Evolutionary conservation across 2,329 filamentous ascomycete species (phyloP).

Genomic region (Sodiomyces alkalinus): DNA sequence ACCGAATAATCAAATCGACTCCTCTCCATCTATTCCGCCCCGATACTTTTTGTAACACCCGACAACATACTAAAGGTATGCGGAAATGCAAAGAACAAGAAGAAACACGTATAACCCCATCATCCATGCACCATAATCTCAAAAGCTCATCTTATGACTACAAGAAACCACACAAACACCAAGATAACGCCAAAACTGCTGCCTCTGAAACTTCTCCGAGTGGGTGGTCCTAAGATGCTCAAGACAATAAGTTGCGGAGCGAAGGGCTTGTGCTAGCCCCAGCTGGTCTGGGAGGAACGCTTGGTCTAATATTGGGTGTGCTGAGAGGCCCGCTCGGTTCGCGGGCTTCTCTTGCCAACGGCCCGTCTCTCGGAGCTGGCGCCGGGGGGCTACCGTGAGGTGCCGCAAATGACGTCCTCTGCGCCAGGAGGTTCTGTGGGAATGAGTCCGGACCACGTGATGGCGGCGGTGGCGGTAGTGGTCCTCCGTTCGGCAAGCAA

Average conservation of each 20-base stretch:
- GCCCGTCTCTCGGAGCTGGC: slow-evolving; percentile 21
- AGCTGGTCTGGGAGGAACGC: slow-evolving; percentile 13
- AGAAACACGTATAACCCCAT: too few relatives aligned
- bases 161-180: too few relatives aligned
- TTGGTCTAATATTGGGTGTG: slow-evolving; percentile 8
- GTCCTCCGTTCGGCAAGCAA: slow-evolving; percentile 24
- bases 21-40: too few relatives aligned
- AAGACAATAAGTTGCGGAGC: slow-evolving; percentile 57
- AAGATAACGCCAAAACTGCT: too few relatives aligned
- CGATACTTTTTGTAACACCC: too few relatives aligned
- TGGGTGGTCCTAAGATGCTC: too few relatives aligned
- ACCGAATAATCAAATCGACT: too few relatives aligned
- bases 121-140: too few relatives aligned
- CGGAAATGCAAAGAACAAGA: too few relatives aligned
- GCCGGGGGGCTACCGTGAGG: slow-evolving; percentile 28
- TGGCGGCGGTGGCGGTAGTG: slow-evolving; percentile 18
- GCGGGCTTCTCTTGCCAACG: slow-evolving; percentile 5
- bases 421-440: slow-evolving; percentile 26
- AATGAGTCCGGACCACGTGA: slow-evolving; percentile 29
- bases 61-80: too few relatives aligned
- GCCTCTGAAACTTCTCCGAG: too few relatives aligned
- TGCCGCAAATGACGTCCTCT: slow-evolving; percentile 24
- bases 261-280: slow-evolving; percentile 70
- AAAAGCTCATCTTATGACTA: too few relatives aligned
- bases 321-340: slow-evolving; percentile 11